Evolutionary conservation across 2,329 filamentous ascomycete species (phyloP).

Genomic region (Periconia sp.): DNA sequence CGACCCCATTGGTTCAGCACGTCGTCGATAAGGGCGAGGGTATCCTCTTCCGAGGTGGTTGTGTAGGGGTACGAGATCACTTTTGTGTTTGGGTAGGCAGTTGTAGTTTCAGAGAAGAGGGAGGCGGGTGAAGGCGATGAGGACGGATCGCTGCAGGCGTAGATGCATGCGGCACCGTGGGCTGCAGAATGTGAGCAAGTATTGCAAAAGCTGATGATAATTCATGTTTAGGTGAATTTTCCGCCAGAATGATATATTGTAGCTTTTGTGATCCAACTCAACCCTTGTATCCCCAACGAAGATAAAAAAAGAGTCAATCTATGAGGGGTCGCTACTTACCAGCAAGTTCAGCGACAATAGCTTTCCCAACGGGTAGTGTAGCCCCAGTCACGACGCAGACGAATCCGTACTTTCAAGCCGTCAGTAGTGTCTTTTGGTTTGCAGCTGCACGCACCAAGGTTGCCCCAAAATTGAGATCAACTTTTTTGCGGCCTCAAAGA

Average conservation of each 20-base stretch:
- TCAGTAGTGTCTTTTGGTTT: not conserved
- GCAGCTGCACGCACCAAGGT: not conserved
- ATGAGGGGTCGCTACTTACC: no score
- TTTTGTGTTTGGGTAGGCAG: slow-evolving; percentile 60
- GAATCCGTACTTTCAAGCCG: slow-evolving; percentile 61
- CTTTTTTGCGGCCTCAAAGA: not conserved
- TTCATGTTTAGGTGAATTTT: no score
- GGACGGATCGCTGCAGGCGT: slow-evolving; percentile 59
- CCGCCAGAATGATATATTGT: no score
- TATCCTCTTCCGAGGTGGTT: slow-evolving; percentile 65
- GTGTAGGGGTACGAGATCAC: slow-evolving; percentile 67
- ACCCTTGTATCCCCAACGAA: not conserved
- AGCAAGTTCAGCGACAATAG: slow-evolving; percentile 66
- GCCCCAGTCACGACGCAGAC: slow-evolving; percentile 70
- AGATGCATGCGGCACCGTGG: slow-evolving; percentile 69
- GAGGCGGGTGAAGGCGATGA: slow-evolving; percentile 49
- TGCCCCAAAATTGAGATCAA: not conserved
- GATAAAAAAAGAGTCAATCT: not conserved
- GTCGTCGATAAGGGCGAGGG: slow-evolving; percentile 66
- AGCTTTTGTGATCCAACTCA: no score
- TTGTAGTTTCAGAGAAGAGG: slow-evolving; percentile 53
- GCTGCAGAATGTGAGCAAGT: slow-evolving; percentile 45
- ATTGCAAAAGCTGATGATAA: no score
- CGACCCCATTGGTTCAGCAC: slow-evolving; percentile 64
- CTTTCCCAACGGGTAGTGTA: slow-evolving; percentile 64